Conservation (phyloP, 176 grass and related monocot species). For the Aegilops umbellulata region DNA sequence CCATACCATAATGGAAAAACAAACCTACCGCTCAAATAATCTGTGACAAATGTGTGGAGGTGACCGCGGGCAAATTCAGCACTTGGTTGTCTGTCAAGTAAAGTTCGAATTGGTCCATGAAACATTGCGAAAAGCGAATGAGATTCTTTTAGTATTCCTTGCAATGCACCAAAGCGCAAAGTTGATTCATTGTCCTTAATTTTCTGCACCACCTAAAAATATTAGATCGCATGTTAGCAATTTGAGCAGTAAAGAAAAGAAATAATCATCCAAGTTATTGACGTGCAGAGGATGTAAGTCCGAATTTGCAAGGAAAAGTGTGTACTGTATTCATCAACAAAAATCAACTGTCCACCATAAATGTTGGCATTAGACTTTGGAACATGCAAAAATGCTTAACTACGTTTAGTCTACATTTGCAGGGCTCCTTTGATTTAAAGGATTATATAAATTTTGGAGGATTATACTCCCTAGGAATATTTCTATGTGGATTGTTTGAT, state of each 20-base stretch:
- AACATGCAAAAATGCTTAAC: conserved; percentile 2
- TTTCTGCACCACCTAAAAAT: conserved; percentile 84
- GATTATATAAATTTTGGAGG: neutral
- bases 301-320: neutral
- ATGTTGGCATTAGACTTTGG: neutral
- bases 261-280: conserved; percentile 20
- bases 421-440: neutral
- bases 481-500: neutral
- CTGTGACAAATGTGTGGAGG: conserved; percentile 76
- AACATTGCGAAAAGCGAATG: conserved; percentile 92
- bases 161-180: conserved; percentile 64
- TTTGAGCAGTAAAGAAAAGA: conserved; percentile 12
- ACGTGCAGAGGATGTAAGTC: neutral
- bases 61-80: conserved; percentile 78
- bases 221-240: conserved; percentile 20
- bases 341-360: neutral
- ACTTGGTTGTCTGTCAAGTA: conserved; percentile 87
- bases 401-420: conserved; percentile 11
- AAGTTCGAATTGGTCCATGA: conserved; percentile 63
- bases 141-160: conserved; percentile 77
- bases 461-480: neutral
- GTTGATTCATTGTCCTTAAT: conserved; percentile 64
- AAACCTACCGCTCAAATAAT: conserved; percentile 87
- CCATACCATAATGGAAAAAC: neutral
- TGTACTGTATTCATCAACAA: conserved; percentile 15